Base-by-base conservation (phyloP, 352 stramenopile species). In the Phytophthora ramorum region DNA sequence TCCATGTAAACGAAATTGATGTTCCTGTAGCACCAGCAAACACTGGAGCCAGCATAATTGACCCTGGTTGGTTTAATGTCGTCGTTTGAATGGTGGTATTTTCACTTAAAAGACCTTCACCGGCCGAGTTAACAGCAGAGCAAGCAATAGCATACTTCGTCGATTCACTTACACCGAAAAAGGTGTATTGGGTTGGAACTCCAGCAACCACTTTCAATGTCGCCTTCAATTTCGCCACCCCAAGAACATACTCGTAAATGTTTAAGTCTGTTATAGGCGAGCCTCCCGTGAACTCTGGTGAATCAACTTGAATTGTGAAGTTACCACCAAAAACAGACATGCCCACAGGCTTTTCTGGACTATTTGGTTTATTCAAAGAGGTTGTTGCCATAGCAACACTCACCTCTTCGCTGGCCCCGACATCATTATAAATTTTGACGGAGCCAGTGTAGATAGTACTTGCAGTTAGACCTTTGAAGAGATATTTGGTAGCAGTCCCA, bases 261-360 rank as follows among this genome's bases (percentile, higher is more conserved):
- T 73, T 79, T 51, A 89, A 70, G 0, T n/a, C 37, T 8, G 55
- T 81, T 13, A 87, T 63, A 3, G 48, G 0, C 0, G 62, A 58
- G 19, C 84, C 84, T 32, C 84, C 84, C 0, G 76, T 81, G n/a
- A 85, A 73, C 0, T 75, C 1, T 9, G 84, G 80, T 13, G 59
- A 22, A 0, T 58, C 38, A 0, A 90, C 19, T 52, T 85, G 58
- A 12, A 91, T 56, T 4, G 80, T 91, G n/a, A 90, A 75, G 37
- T 85, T 92, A 1, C 81, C 81, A 14, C 84, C 84, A 63, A 77
- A 89, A 24, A 88, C 60, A 7, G 51, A 67, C 14, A 79, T 32
- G 2, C 66, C 64, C 1, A 76, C 26, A 0, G 81, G 81, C 5
- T 50, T 57, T 1, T 47, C 34, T 13, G 80, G 78, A 1, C 48